Conservation (phyloP, 176 grass and related monocot genomes). For the Typha latifolia region DNA sequence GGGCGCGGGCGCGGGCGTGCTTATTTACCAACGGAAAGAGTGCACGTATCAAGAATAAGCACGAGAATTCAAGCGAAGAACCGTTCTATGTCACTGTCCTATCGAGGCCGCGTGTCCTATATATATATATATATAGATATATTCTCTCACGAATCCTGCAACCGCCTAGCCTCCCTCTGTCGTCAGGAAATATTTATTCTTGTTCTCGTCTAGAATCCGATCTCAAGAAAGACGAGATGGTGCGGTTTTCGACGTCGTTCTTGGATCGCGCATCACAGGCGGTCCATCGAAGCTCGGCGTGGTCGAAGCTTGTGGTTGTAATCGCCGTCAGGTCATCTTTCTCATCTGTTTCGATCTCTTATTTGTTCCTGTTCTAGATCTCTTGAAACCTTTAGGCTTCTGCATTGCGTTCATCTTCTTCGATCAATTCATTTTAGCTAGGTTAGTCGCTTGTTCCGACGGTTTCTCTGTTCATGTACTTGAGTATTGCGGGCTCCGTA, state of each 20-base stretch:
- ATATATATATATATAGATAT: neutral
- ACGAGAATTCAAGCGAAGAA: neutral
- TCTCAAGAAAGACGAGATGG: conserved; percentile 1
- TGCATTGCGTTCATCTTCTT: neutral
- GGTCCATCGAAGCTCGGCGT: conserved; percentile 27
- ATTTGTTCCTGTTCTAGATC: neutral
- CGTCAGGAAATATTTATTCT: neutral
- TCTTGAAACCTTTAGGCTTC: neutral
- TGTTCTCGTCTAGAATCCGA: conserved; percentile 13
- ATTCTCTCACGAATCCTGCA: neutral
- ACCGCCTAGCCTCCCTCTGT: neutral
- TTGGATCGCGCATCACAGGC: conserved; percentile 31
- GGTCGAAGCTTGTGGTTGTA: conserved; percentile 73
- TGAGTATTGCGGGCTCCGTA: neutral
- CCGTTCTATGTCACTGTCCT: neutral
- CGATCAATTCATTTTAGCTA: neutral
- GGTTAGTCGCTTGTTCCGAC: neutral
- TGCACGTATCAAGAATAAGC: neutral
- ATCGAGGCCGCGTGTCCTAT: neutral
- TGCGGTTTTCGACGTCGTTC: conserved; percentile 37
- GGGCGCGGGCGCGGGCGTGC: too few relatives aligned
- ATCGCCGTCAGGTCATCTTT: conserved; percentile 47
- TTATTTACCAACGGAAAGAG: neutral
- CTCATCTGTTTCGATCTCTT: neutral
- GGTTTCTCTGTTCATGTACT: neutral